Conservation (phyloP, 2,329 filamentous ascomycete genomes). For the Calonectria honghensis region DNA sequence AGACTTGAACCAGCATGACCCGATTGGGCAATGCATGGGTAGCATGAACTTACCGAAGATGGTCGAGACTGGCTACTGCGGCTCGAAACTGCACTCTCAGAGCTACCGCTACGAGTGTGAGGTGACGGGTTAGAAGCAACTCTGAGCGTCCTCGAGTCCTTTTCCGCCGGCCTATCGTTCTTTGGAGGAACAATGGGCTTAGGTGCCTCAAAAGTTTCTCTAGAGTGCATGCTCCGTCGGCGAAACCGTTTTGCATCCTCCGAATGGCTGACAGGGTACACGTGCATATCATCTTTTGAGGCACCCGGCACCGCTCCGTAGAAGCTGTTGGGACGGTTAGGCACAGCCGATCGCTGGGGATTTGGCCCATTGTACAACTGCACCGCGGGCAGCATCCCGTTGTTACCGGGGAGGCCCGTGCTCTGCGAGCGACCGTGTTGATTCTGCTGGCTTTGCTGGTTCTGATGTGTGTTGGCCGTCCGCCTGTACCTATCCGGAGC, state of each 20-base stretch:
- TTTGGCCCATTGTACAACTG: slow-evolving; percentile 57
- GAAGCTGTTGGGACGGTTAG: slow-evolving; percentile 72
- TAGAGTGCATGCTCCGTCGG: slow-evolving; percentile 86
- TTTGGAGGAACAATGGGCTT: slow-evolving; percentile 50
- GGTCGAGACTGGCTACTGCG: slow-evolving; percentile 77
- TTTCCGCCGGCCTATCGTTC: slow-evolving; percentile 56
- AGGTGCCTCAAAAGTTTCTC: slow-evolving; percentile 61
- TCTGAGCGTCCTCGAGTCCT: slow-evolving; percentile 64
- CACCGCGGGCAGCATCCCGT: slow-evolving; percentile 53
- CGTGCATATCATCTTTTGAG: slow-evolving; percentile 81
- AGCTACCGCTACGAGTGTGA: slow-evolving; percentile 73
- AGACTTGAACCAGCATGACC: slow-evolving; percentile 56
- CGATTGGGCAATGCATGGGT: slow-evolving; percentile 67
- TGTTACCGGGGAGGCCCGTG: slow-evolving; percentile 56
- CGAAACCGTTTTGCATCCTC: slow-evolving; percentile 86
- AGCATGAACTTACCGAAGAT: slow-evolving; percentile 76
- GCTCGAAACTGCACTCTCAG: slow-evolving; percentile 78
- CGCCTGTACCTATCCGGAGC: slow-evolving; percentile 85
- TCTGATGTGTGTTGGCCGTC: slow-evolving; percentile 64
- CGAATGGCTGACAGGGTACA: slow-evolving; percentile 73
- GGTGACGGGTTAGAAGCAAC: slow-evolving; percentile 56
- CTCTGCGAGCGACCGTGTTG: slow-evolving; percentile 63
- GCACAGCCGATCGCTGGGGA: slow-evolving; percentile 58
- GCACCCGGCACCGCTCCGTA: slow-evolving; percentile 68
- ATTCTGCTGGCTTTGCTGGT: slow-evolving; percentile 50